A percentile compares a stretch with the other conserved stretches of the same genome.
phyloP scores from a whole-genome alignment of 2,329 filamentous ascomycete genomes.

The Didymella keratinophila region DNA sequence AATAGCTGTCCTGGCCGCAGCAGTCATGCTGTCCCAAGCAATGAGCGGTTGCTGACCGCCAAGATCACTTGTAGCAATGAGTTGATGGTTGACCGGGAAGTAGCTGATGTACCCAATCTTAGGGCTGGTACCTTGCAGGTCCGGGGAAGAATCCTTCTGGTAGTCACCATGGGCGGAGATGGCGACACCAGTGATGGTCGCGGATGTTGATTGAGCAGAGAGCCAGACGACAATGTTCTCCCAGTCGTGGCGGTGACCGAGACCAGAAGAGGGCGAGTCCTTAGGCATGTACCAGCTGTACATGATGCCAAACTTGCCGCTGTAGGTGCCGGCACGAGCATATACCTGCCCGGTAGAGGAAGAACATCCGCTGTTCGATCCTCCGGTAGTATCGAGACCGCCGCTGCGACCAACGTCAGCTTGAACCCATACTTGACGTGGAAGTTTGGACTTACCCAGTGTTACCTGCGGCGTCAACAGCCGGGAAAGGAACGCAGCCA shows the following conservation, averaged over 20 bases:
- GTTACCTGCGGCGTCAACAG: conserved; percentile 65
- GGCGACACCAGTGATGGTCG: conserved; percentile 59
- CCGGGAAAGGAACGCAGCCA: conserved; percentile 70
- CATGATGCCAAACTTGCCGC: conserved; percentile 58
- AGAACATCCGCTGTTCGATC: conserved; percentile 51
- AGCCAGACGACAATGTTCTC: conserved; percentile 64
- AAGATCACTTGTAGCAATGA: conserved; percentile 52
- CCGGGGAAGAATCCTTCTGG: conserved; percentile 46
- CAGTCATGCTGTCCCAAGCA: conserved; percentile 60
- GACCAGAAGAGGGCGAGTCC: conserved; percentile 54
- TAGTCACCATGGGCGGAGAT: conserved; percentile 62
- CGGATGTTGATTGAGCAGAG: conserved; percentile 47
- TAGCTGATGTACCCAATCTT: conserved; percentile 59
- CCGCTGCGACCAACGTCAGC: conserved; percentile 42
- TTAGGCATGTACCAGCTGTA: conserved; percentile 64
- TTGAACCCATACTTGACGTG: not conserved
- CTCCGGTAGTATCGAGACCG: conserved; percentile 54
- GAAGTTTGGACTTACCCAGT: conserved; percentile 56
- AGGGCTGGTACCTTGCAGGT: conserved; percentile 53
- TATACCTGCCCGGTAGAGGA: conserved; percentile 62
- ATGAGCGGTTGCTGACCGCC: conserved; percentile 58
- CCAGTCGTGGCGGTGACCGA: conserved; percentile 65
- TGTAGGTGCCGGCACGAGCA: conserved; percentile 54
- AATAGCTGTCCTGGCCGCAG: conserved; percentile 54
- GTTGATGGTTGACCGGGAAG: conserved; percentile 59